These are phyloP conservation scores for Bimuria novae-zelandiae DNA, from an alignment of 2,329 filamentous ascomycete genomes.

Conservation along the genomic window DNA sequence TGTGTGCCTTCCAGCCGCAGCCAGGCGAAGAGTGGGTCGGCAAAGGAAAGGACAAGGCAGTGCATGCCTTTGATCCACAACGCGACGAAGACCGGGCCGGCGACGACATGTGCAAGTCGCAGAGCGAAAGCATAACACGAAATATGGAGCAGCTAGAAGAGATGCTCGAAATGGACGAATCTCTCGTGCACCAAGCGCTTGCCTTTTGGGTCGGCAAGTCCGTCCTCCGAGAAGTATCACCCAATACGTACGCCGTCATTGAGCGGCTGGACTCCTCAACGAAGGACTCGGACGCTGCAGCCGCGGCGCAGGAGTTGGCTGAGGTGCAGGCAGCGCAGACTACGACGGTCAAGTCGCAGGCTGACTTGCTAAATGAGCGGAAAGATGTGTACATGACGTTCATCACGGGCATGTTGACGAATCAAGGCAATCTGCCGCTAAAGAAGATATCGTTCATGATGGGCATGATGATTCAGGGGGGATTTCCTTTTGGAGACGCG, in stretches of 20 bases:
- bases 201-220: constrained; percentile 72
- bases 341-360: constrained; percentile 56
- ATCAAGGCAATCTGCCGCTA: constrained; percentile 82
- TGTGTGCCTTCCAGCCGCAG: constrained; percentile 72
- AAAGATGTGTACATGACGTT: constrained; percentile 86
- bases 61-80: constrained; percentile 40
- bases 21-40: background rate
- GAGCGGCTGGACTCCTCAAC: constrained; percentile 54
- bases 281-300: constrained; percentile 42
- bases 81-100: constrained; percentile 31
- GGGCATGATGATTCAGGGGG: constrained; percentile 85
- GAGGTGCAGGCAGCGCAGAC: constrained; percentile 48
- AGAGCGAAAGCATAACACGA: constrained; percentile 41
- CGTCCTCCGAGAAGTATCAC: constrained; percentile 60
- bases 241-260: constrained; percentile 67
- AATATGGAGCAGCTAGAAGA: constrained; percentile 54
- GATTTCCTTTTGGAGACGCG: constrained; percentile 87
- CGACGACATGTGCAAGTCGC: constrained; percentile 18
- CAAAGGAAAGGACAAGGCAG: too few relatives aligned
- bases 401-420: constrained; percentile 93
- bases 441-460: constrained; percentile 90
- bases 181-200: constrained; percentile 69
- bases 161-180: constrained; percentile 71
- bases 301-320: constrained; percentile 43
- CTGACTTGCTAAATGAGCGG: constrained; percentile 68